These are phyloP conservation scores for Akebia trifoliata DNA, from an alignment of 164 flowering plant species.

Conservation along the genomic window DNA sequence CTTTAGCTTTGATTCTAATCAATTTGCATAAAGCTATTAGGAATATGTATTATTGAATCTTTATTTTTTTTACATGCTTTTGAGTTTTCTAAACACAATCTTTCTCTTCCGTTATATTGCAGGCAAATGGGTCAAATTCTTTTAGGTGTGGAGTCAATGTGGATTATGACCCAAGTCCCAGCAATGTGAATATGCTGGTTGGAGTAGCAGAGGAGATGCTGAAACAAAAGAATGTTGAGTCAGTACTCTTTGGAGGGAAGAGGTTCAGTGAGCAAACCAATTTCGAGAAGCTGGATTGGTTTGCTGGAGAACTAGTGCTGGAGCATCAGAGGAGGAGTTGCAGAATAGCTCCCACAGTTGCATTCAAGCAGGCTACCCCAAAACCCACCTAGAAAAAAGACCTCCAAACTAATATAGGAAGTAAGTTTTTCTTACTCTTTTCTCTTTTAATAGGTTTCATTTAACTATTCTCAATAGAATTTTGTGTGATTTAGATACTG, in stretches of 20 bases:
- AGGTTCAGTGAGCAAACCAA: constrained; percentile 67
- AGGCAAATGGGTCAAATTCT: constrained; percentile 77
- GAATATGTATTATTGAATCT: background rate
- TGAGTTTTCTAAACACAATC: background rate
- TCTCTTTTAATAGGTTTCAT: background rate
- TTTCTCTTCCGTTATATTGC: constrained; percentile 12
- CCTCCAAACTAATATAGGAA: background rate
- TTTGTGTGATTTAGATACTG: background rate
- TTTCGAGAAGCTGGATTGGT: constrained; percentile 87
- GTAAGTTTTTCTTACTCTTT: constrained; percentile 6
- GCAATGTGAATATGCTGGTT: constrained; percentile 56
- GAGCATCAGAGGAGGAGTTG: constrained; percentile 97
- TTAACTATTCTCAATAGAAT: background rate
- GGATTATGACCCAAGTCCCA: constrained; percentile 63
- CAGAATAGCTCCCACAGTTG: constrained; percentile 97
- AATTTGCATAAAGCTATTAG: too few relatives aligned
- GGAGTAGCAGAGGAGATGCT: constrained; percentile 80
- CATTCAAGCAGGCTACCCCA: constrained; percentile 74
- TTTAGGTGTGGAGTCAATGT: constrained; percentile 47
- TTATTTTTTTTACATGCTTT: background rate
- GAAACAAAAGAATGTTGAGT: constrained; percentile 86
- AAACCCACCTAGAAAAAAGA: constrained; percentile 17
- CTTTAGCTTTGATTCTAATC: too few relatives aligned
- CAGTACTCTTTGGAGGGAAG: constrained; percentile 85
- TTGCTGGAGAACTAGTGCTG: constrained; percentile 75